These are phyloP conservation scores for Teunomyces cretensis DNA, from an alignment of 805 yeast genomes.

Conservation along the genomic window DNA sequence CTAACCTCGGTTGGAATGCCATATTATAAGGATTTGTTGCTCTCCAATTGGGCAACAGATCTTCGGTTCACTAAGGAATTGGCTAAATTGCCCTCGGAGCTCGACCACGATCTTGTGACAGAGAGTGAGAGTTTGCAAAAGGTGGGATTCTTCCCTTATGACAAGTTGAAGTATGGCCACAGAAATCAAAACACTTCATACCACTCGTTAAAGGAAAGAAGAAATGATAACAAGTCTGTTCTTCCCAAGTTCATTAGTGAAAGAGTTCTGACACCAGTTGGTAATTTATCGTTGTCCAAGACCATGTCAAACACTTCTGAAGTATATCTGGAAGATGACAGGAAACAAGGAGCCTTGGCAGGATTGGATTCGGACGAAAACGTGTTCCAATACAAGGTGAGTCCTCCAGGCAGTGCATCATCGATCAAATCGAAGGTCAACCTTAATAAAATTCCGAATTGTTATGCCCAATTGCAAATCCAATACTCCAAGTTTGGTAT, in stretches of 20 bases:
- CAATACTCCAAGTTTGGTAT: constrained; percentile 89
- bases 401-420: not conserved
- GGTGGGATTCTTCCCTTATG: constrained; percentile 39
- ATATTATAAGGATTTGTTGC: constrained; percentile 68
- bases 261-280: constrained; percentile 9
- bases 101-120: constrained; percentile 49
- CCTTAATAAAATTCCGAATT: constrained; percentile 56
- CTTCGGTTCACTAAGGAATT: constrained; percentile 55
- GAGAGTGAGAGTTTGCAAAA: constrained; percentile 14
- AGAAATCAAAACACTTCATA: constrained; percentile 50
- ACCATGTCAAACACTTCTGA: constrained; percentile 9
- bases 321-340: not conserved
- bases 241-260: constrained; percentile 66
- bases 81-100: constrained; percentile 58
- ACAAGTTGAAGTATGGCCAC: constrained; percentile 54
- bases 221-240: constrained; percentile 11
- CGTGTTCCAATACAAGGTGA: constrained; percentile 19
- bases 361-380: not conserved
- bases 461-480: constrained; percentile 72
- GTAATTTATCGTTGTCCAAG: constrained; percentile 10
- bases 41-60: constrained; percentile 79
- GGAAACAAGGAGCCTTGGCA: not conserved
- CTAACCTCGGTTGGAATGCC: constrained; percentile 82
- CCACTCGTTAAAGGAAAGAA: constrained; percentile 29
- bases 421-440: constrained; percentile 5